Conservation (phyloP, 2,329 filamentous ascomycete genomes). For the Metarhizium guizhouense region DNA sequence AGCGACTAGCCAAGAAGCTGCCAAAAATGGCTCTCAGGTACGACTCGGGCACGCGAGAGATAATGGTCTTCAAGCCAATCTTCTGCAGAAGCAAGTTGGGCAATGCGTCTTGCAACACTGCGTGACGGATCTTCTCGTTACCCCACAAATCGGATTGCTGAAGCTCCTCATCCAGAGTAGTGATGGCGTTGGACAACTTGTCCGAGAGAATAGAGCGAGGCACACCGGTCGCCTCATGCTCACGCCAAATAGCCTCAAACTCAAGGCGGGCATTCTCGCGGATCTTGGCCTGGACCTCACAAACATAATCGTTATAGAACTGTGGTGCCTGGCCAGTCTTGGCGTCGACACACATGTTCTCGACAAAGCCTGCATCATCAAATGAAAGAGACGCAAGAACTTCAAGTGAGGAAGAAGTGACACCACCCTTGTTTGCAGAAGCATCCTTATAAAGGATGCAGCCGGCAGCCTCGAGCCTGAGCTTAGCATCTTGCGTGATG, state of each 20-base stretch:
- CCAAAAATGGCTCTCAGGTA: constrained; percentile 95
- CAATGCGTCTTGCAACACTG: constrained; percentile 76
- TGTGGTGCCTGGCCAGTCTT: constrained; percentile 61
- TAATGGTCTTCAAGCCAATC: constrained; percentile 83
- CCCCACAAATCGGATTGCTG: constrained; percentile 90
- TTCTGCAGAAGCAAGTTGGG: constrained; percentile 77
- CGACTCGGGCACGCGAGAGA: constrained; percentile 78
- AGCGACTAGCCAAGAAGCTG: constrained; percentile 87
- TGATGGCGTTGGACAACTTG: constrained; percentile 84
- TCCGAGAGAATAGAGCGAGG: constrained; percentile 84
- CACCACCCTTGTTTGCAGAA: constrained; percentile 96
- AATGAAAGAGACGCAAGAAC: constrained; percentile 92
- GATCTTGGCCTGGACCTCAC: constrained; percentile 83
- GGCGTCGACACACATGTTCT: constrained; percentile 85
- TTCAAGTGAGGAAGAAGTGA: constrained; percentile 93
- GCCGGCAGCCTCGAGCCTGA: constrained; percentile 89
- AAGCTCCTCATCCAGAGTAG: constrained; percentile 91
- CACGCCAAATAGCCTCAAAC: constrained; percentile 97
- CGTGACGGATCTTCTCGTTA: constrained; percentile 66
- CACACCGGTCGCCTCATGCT: constrained; percentile 73
- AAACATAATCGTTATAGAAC: constrained; percentile 92
- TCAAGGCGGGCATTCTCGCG: constrained; percentile 85
- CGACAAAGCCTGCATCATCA: constrained; percentile 76
- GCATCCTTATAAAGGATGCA: constrained; percentile 96
- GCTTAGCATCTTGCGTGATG: constrained; percentile 96